A percentile compares a stretch with the other conserved stretches of the same genome.
phyloP scores from a whole-genome alignment of 805 yeast species.

The Cyberlindnera bimundalis region DNA sequence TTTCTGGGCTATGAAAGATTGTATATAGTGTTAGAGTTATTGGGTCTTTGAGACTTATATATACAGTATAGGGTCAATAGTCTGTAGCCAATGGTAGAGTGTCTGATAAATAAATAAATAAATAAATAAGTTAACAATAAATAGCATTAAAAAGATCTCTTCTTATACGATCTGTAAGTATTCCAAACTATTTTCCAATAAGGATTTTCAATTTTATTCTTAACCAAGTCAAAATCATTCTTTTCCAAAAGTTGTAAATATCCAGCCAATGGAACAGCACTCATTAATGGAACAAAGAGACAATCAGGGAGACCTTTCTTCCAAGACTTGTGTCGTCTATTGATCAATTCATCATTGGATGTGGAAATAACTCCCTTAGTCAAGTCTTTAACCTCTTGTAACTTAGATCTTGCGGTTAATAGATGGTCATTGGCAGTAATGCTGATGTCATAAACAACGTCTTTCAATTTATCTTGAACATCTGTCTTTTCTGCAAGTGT shows the following conservation, averaged over 20 bases:
- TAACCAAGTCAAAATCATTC: slow-evolving; percentile 58
- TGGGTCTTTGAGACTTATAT: too few relatives aligned
- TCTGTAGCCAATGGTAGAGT: too few relatives aligned
- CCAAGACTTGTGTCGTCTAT: slow-evolving; percentile 36
- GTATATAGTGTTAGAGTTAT: too few relatives aligned
- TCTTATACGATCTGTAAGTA: slow-evolving; percentile 23
- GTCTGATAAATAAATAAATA: slow-evolving; percentile 8
- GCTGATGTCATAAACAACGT: slow-evolving; percentile 66
- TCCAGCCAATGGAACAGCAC: slow-evolving; percentile 59
- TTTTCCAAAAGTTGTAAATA: slow-evolving; percentile 60
- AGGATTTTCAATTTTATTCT: slow-evolving; percentile 21
- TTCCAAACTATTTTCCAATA: slow-evolving; percentile 30
- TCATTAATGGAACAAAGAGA: slow-evolving; percentile 63
- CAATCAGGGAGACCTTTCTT: slow-evolving; percentile 55
- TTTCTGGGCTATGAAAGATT: too few relatives aligned
- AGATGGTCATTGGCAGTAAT: slow-evolving; percentile 79
- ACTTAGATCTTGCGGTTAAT: slow-evolving; percentile 59
- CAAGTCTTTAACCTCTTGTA: slow-evolving; percentile 41
- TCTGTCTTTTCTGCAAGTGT: slow-evolving; percentile 16
- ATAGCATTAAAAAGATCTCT: slow-evolving; percentile 17
- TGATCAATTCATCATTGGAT: slow-evolving; percentile 28
- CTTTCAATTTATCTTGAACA: slow-evolving; percentile 41
- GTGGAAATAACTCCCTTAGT: slow-evolving; percentile 24
- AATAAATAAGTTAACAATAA: neutral
- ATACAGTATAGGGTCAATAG: neutral